Percentiles rank a stretch among this genome's conserved stretches.
Conservation (phyloP, 441 rosid species). For the Brassica hybrid region DNA sequence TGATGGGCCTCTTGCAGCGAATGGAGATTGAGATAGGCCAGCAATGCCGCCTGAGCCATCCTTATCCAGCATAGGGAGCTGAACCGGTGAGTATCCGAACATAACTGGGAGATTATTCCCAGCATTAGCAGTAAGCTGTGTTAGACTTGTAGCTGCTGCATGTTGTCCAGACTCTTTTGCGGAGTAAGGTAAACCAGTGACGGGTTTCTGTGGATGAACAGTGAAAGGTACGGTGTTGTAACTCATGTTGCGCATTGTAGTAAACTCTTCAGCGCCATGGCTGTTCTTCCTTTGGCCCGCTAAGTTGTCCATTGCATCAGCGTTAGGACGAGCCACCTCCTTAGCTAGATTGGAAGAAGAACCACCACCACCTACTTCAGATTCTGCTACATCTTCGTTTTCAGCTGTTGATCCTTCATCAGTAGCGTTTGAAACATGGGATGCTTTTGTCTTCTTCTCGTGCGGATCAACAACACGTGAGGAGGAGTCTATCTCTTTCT, state of each 20-base stretch:
- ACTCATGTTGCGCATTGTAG: slow-evolving; percentile 60
- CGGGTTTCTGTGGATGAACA: slow-evolving; percentile 51
- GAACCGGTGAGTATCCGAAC: slow-evolving; percentile 83
- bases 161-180: slow-evolving; percentile 59
- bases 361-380: slow-evolving; percentile 79
- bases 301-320: slow-evolving; percentile 52
- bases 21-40: slow-evolving; percentile 65
- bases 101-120: slow-evolving; percentile 65
- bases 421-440: slow-evolving; percentile 71
- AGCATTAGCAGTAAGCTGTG: slow-evolving; percentile 53
- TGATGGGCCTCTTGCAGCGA: slow-evolving; percentile 56
- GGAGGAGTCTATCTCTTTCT: slow-evolving; percentile 56
- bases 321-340: slow-evolving; percentile 53
- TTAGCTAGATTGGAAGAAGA: slow-evolving; percentile 68
- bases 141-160: slow-evolving; percentile 52
- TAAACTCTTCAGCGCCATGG: slow-evolving; percentile 56
- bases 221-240: slow-evolving; percentile 64
- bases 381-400: slow-evolving; percentile 95
- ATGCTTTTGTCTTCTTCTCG: slow-evolving; percentile 65
- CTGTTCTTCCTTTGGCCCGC: slow-evolving; percentile 55
- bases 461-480: slow-evolving; percentile 56
- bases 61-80: slow-evolving; percentile 83
- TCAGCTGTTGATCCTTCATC: slow-evolving; percentile 90
- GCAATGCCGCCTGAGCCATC: slow-evolving; percentile 70
- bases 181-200: slow-evolving; percentile 57